Percentiles rank a stretch among this genome's conserved stretches.
phyloP scores from a whole-genome alignment of 2,329 filamentous ascomycete genomes.

The Neofusicoccum parvum region DNA sequence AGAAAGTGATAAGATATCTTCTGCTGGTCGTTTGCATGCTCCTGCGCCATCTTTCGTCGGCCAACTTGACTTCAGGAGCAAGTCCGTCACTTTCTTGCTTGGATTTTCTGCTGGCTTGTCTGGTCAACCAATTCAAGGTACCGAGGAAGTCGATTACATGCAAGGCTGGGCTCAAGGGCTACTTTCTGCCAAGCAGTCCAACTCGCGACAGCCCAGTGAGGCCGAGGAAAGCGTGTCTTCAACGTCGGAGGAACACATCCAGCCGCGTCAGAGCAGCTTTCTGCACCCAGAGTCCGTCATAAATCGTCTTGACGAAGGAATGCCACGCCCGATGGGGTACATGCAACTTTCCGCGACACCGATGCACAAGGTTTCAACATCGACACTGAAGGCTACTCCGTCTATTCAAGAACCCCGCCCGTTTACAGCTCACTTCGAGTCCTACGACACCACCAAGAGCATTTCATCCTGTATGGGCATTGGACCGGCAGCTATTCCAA shows the following conservation, averaged over 20 bases:
- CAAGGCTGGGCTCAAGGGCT: conserved; percentile 13
- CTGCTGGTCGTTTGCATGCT: neutral
- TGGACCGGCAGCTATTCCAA: neutral
- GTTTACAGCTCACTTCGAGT: neutral
- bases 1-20: neutral
- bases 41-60: neutral
- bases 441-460: conserved; percentile 9
- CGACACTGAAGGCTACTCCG: conserved; percentile 3
- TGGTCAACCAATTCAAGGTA: conserved; percentile 5
- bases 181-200: conserved; percentile 6
- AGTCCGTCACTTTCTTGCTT: conserved; percentile 4
- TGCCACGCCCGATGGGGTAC: neutral
- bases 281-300: neutral
- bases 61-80: conserved; percentile 13
- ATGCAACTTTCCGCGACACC: neutral
- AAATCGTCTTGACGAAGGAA: neutral
- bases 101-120: conserved; percentile 14
- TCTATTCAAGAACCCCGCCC: neutral
- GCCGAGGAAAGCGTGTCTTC: neutral
- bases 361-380: neutral
- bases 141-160: conserved; percentile 15
- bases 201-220: neutral
- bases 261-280: neutral
- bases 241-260: neutral
- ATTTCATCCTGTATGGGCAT: conserved; percentile 17